Evolutionary conservation across 305 asterid genomes (phyloP), one percentile per base, ranked within the genome.

Genomic region (Andrographis paniculata): DNA sequence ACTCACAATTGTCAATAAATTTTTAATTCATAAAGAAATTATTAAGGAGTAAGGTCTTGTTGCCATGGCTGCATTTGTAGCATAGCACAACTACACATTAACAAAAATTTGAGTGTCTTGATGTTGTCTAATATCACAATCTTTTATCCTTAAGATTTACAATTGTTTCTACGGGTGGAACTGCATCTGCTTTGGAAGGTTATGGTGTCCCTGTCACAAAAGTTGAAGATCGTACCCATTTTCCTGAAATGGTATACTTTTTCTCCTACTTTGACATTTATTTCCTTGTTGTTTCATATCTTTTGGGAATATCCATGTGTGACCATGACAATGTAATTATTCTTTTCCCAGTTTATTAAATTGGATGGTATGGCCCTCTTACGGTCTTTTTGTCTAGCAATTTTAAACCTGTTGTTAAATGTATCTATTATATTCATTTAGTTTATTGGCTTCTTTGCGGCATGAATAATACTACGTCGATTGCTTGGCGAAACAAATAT

Each of bases 91-190:
- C 12, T 33, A 33, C 12, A n/a, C 12, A 10, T 13, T 33, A 7
- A 0, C 13, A 4, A 24, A 24, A 46, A 35, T 30, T 38, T 28
- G 30, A 44, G 54, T 53, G 41, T 28, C n/a, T 15, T 15, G 16
- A 40, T 35, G 14, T 37, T 42, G n/a, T 45, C 48, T 59, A 28
- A 17, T 50, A 22, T 14, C 62, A 20, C 61, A 21, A 42, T 27
- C 12, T 38, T 54, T 14, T 41, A 16, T 56, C 27, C 44, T 52
- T 24, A 50, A 89, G 98, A 48, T 85, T 70, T 73, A 82, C 82
- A 47, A 86, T 89, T 70, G 86, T 89, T 64, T 89, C 98, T 48
- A 86, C 96, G 6, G 98, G 98, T 71, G 96, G 98, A 57, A 89
- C 98, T 24, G 84, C 96, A 36, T 74, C 84, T 18, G 62, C 98